Evolutionary conservation across 208 protist species (phyloP), one percentile per base, ranked within the genome.

Genomic region (Wallacemonas sp.): DNA sequence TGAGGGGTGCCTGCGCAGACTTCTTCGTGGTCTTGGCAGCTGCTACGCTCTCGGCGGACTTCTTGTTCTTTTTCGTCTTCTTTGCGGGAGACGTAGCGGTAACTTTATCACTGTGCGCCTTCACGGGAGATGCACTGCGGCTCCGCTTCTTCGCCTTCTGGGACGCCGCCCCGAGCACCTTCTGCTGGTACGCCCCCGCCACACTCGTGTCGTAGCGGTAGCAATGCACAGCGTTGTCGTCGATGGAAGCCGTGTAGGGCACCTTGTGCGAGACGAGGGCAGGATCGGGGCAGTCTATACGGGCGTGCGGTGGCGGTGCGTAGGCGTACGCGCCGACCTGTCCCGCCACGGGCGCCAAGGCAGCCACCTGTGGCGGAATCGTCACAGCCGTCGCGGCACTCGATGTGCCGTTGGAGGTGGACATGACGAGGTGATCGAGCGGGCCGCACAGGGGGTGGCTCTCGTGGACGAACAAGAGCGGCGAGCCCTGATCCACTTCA

Each of bases 401-500:
- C 44, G n/a, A 56, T 46, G 28, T 8, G 15, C 36, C 24, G 24
- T 68, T 9, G 9, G 30, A 8, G 3, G 33, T 38, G 21, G 46
- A n/a, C 21, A 15, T 31, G 11, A 74, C 45, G 17, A 89, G 68
- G 19, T 54, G 58, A n/a, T 84, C 69, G 11, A 86, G 39, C 33
- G 74, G 75, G 33, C 27, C 17, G n/a, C 66, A 70, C 11, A 82
- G 44, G 34, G 36, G 60, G 45, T 76, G 80, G 12, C 59, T 80
- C 55, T 80, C 77, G 63, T 96, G 81, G 39, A 77, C 82, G 33
- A 94, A 84, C n/a, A 94, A 38, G n/a, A 94, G 77, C 26, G 86
- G 89, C 30, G 62, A 71, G 49, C 88, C 86, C 15, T 75, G 62
- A 68, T 96, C 91, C 34, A 80, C 79, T 66, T 92, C 78, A 33